phyloP scores from a whole-genome alignment of 345 rosid genomes.

The Populus simonii region DNA sequence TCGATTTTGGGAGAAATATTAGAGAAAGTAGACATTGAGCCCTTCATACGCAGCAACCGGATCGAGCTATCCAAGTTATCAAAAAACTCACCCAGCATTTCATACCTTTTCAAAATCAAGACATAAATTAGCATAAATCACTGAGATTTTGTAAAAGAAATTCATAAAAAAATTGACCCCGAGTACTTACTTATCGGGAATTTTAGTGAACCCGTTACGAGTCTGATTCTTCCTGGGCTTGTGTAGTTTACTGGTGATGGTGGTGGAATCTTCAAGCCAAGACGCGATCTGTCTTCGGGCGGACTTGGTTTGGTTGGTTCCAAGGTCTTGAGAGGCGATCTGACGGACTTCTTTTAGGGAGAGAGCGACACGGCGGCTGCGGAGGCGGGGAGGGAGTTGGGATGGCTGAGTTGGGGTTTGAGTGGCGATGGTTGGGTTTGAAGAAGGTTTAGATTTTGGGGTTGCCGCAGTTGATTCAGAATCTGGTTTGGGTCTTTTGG shows the following conservation, averaged over 20 bases:
- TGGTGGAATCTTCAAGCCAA: slow-evolving; percentile 18
- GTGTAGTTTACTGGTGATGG: background rate
- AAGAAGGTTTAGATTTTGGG: slow-evolving; percentile 10
- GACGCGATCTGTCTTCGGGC: slow-evolving; percentile 26
- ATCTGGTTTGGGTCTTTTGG: background rate
- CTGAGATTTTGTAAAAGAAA: background rate
- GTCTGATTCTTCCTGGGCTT: background rate
- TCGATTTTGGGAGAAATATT: slow-evolving; percentile 55
- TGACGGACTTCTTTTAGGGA: slow-evolving; percentile 17
- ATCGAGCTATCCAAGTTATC: slow-evolving; percentile 62
- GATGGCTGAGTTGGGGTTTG: slow-evolving; percentile 22
- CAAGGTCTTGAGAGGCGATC: slow-evolving; percentile 12
- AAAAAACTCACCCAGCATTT: slow-evolving; percentile 58
- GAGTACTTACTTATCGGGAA: slow-evolving; percentile 24
- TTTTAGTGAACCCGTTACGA: background rate
- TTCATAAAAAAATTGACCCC: background rate
- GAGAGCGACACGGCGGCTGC: slow-evolving; percentile 25
- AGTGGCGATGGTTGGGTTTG: slow-evolving; percentile 7
- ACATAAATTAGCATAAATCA: background rate
- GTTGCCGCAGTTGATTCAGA: background rate
- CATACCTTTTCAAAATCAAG: slow-evolving; percentile 43
- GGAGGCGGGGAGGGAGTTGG: slow-evolving; percentile 20
- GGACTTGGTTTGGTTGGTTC: slow-evolving; percentile 2
- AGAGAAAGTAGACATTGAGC: slow-evolving; percentile 49
- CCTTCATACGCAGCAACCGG: slow-evolving; percentile 46